These are phyloP conservation scores for Phytopythium mirpurense DNA, from an alignment of 352 stramenopile species.

Conservation along the genomic window DNA sequence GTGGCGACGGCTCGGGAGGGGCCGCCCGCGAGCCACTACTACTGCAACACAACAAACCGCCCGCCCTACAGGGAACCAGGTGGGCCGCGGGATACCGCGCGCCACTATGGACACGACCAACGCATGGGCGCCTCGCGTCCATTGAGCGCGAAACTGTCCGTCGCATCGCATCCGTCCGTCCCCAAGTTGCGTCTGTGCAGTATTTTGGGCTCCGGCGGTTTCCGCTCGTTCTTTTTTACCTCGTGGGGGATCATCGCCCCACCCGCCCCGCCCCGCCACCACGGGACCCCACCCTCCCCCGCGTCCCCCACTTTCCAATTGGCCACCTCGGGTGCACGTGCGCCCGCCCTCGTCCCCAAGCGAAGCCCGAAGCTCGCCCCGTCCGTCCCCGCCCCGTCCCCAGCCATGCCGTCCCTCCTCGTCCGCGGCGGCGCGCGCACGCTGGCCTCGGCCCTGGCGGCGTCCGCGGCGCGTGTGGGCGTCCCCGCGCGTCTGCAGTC, in stretches of 20 bases:
- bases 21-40: too few species aligned
- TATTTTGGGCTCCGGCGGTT: conserved; percentile 1
- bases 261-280: too few species aligned
- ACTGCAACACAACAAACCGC: neutral
- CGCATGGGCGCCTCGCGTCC: conserved; percentile 7
- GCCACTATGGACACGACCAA: conserved; percentile 7
- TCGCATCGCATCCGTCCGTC: neutral
- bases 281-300: neutral
- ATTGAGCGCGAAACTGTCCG: conserved; percentile 5
- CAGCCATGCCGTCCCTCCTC: neutral
- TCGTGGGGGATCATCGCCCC: too few species aligned
- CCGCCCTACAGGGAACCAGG: conserved; percentile 1
- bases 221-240: conserved; percentile 6
- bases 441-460: neutral
- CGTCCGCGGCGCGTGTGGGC: neutral
- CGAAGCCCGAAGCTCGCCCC: neutral
- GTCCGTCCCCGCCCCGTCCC: neutral
- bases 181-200: too few species aligned
- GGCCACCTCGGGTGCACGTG: neutral
- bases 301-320: conserved; percentile 2
- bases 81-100: neutral
- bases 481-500: neutral
- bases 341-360: neutral
- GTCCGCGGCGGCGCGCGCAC: neutral
- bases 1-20: neutral